A percentile compares a stretch with the other conserved stretches of the same genome.
Evolutionary conservation across 495 filamentous ascomycete genomes (phyloP).

Genomic region (Penicillium longicatenatum): DNA sequence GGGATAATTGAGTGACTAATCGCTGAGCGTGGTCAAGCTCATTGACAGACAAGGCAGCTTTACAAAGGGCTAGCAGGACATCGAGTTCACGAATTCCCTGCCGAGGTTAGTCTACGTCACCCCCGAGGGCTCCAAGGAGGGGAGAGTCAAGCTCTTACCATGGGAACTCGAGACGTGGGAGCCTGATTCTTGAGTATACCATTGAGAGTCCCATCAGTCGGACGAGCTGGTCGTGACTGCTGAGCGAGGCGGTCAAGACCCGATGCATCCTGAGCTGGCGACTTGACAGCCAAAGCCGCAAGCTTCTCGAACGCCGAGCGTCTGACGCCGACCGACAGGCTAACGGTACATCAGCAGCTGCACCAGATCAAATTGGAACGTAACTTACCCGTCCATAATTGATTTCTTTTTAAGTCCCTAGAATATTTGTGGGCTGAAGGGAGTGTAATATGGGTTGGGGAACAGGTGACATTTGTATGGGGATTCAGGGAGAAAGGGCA

Average conservation of each 20-base stretch:
- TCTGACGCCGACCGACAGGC: slow-evolving; percentile 52
- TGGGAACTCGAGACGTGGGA: slow-evolving; percentile 50
- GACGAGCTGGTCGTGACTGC: slow-evolving; percentile 45
- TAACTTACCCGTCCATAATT: neutral
- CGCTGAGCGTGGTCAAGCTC: slow-evolving; percentile 68
- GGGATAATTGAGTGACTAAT: slow-evolving; percentile 70
- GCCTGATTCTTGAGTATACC: slow-evolving; percentile 40
- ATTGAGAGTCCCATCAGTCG: slow-evolving; percentile 39
- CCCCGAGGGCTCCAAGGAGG: neutral
- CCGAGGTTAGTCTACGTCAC: slow-evolving; percentile 27
- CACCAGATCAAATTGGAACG: neutral
- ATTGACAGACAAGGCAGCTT: slow-evolving; percentile 73
- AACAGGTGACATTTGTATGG: neutral
- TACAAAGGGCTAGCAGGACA: slow-evolving; percentile 84
- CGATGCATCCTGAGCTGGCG: slow-evolving; percentile 58
- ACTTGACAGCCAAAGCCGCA: slow-evolving; percentile 59
- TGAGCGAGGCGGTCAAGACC: slow-evolving; percentile 65
- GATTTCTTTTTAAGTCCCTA: neutral
- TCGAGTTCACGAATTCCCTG: slow-evolving; percentile 81
- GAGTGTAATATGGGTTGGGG: neutral
- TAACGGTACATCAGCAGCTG: slow-evolving; percentile 12
- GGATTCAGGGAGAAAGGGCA: slow-evolving; percentile 9
- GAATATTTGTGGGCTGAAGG: neutral
- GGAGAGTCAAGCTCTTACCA: slow-evolving; percentile 40
- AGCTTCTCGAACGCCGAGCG: slow-evolving; percentile 70